Base-by-base conservation (phyloP, 495 filamentous ascomycete species). In the Opeltia flavorubescens region DNA sequence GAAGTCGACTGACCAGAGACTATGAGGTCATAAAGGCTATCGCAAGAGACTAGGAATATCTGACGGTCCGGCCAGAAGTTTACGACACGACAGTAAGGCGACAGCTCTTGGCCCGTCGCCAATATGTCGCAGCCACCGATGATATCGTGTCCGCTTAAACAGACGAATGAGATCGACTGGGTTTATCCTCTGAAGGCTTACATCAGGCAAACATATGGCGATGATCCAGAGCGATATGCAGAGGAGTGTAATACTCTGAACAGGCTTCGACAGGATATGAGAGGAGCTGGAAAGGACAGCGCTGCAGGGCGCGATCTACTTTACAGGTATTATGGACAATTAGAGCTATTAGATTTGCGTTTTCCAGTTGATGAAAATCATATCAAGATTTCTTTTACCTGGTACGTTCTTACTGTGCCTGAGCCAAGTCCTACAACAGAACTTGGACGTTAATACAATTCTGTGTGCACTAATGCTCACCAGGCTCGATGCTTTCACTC, bases 91-190 rank as follows among this genome's bases (percentile, higher is more conserved):
- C n/a, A n/a, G n/a, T n/a, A n/a, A n/a, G n/a, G n/a, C n/a, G n/a
- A n/a, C n/a, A n/a, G n/a, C n/a, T n/a, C n/a, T n/a, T n/a, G n/a
- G n/a, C n/a, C n/a, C n/a, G 38, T 18, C 38, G 51, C 53, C 63
- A 75, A 61, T 62, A 83, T 83, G 79, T 71, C 74, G 63, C 80
- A 87, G 67, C 76, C 86, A 59, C 86, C 88, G 39, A 95, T 95
- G 88, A 78, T 95, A 47, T 87, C 84, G 52, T 79, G 77, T 72
- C 88, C 88, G 60, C 70, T 94, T 59, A 95, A 98, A 82, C 89
- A 91, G 62, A 98, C 91, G 51, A 95, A 89, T 71, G 91, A 98
- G 71, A 94, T 96, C 60, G 91, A 98, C 74, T 98, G 93, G 93
- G 75, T 95, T 51, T 72, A 76, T 24, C 93, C 91, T 46, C 76